These are phyloP conservation scores for Tylopilus rubrobrunneus DNA, from an alignment of 768 basidiomycete genomes.

Conservation along the genomic window DNA sequence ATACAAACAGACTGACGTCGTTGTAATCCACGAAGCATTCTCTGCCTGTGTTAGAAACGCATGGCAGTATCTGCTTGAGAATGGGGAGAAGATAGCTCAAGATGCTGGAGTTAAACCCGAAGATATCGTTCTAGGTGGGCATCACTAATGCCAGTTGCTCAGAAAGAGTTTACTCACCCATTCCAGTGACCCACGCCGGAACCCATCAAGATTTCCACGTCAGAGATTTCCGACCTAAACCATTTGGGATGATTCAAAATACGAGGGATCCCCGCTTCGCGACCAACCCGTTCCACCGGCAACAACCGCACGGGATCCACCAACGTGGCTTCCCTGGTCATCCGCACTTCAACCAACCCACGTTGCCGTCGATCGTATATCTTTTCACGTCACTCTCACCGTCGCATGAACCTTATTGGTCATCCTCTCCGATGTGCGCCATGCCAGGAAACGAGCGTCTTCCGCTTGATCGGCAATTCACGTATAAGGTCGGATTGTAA, in stretches of 20 bases:
- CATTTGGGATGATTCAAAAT: conserved; percentile 15
- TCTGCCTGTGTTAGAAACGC: conserved; percentile 31
- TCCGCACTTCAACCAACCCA: conserved; percentile 20
- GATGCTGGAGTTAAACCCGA: conserved; percentile 36
- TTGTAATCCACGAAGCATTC: conserved; percentile 33
- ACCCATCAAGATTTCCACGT: conserved; percentile 40
- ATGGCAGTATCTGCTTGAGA: conserved; percentile 36
- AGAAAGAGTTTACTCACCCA: background rate
- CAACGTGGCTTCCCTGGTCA: conserved; percentile 15
- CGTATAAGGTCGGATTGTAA: conserved; percentile 29
- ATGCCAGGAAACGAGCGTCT: conserved; percentile 14
- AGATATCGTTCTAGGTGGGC: conserved; percentile 41
- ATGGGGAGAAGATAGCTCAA: conserved; percentile 31
- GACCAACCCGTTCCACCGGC: conserved; percentile 8
- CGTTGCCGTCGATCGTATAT: conserved; percentile 38
- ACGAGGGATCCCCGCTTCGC: conserved; percentile 3
- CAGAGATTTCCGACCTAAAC: conserved; percentile 29
- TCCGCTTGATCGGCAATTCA: conserved; percentile 26
- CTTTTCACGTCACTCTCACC: conserved; percentile 38
- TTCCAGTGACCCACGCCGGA: conserved; percentile 39
- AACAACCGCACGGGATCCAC: conserved; percentile 13
- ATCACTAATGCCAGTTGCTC: background rate
- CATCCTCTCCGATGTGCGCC: conserved; percentile 31
- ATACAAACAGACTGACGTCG: conserved; percentile 36
- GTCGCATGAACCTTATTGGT: conserved; percentile 37